phyloP scores from a whole-genome alignment of 2,329 filamentous ascomycete genomes.

The Paecilomyces dactylethromorphus region DNA sequence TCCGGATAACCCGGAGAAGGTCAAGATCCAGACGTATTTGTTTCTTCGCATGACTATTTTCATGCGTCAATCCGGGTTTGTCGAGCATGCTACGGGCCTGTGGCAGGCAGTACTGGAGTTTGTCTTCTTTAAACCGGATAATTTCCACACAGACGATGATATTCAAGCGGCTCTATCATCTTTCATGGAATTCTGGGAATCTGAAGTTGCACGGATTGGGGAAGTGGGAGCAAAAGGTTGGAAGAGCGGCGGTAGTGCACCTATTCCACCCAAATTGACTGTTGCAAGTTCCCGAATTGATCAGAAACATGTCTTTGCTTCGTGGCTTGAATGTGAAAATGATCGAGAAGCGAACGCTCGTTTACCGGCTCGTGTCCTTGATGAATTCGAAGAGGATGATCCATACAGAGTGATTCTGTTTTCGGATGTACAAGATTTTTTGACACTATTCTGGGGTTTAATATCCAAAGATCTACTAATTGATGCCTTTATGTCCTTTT shows the following conservation, averaged over 20 bases:
- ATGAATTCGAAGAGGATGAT: constrained; percentile 71
- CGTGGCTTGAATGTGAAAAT: constrained; percentile 51
- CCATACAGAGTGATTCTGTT: constrained; percentile 77
- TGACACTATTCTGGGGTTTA: constrained; percentile 36
- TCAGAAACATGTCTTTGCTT: constrained; percentile 27
- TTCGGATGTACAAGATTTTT: constrained; percentile 62
- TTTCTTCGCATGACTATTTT: constrained; percentile 69
- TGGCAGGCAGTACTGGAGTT: constrained; percentile 82
- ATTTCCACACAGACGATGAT: constrained; percentile 13
- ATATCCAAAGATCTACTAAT: constrained; percentile 46
- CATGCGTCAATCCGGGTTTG: constrained; percentile 68
- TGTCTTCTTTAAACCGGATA: constrained; percentile 53
- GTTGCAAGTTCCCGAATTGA: constrained; percentile 15
- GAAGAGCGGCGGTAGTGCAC: constrained; percentile 29
- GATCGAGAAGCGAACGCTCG: constrained; percentile 42
- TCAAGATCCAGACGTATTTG: constrained; percentile 56
- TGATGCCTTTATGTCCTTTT: constrained; percentile 66
- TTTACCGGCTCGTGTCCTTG: constrained; percentile 65
- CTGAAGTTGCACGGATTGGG: constrained; percentile 70
- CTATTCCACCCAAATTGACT: constrained; percentile 29
- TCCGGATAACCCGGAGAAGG: constrained; percentile 14
- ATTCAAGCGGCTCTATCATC: constrained; percentile 13
- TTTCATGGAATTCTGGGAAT: constrained; percentile 80
- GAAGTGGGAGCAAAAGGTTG: constrained; percentile 68
- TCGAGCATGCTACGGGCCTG: constrained; percentile 66